These are phyloP conservation scores for Achlya hypogyna DNA, from an alignment of 352 stramenopile species.

Conservation along the genomic window DNA sequence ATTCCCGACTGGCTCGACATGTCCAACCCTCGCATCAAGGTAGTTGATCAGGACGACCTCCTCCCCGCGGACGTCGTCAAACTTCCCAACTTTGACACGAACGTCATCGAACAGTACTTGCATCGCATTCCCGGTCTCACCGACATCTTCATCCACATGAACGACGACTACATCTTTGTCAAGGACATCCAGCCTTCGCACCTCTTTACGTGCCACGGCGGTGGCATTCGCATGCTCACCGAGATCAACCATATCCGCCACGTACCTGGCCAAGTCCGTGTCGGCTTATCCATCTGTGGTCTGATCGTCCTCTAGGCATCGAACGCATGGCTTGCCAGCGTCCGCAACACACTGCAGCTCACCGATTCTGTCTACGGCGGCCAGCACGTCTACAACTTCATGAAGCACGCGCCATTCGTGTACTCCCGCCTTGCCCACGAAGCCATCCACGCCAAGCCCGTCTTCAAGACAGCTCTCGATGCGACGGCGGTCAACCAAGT, in stretches of 20 bases:
- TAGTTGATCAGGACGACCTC: conserved; percentile 81
- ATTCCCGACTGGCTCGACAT: conserved; percentile 78
- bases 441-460: conserved; percentile 52
- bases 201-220: conserved; percentile 79
- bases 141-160: conserved; percentile 85
- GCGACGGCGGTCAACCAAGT: conserved; percentile 80
- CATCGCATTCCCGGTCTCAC: conserved; percentile 76
- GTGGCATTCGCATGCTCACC: conserved; percentile 66
- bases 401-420: conserved; percentile 84
- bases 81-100: conserved; percentile 80
- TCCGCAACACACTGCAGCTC: conserved; percentile 78
- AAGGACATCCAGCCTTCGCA: conserved; percentile 68
- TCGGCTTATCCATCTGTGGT: conserved; percentile 34
- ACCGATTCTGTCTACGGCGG: conserved; percentile 78
- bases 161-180: conserved; percentile 85
- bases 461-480: conserved; percentile 72
- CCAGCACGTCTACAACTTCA: conserved; percentile 59
- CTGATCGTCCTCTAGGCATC: background rate
- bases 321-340: conserved; percentile 60
- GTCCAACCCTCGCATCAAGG: conserved; percentile 71
- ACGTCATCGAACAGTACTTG: conserved; percentile 85
- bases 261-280: conserved; percentile 57
- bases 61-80: conserved; percentile 77
- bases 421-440: conserved; percentile 80
- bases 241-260: conserved; percentile 71